Conservation (phyloP, 73 alveolate species). For the Urostyla sp. region DNA sequence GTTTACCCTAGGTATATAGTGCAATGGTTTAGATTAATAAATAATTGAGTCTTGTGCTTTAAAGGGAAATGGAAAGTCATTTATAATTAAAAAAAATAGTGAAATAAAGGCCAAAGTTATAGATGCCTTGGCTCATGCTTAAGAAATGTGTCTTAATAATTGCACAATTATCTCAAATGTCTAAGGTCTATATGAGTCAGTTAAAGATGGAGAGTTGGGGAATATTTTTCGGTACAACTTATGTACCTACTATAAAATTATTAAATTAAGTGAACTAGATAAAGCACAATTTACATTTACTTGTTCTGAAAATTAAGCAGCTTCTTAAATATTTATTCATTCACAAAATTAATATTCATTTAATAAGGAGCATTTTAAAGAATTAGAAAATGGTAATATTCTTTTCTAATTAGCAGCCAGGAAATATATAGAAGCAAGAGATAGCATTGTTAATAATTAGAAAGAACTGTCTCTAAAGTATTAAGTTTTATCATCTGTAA, state of each 20-base stretch:
- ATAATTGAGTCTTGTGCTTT: conserved; percentile 67
- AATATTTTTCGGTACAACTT: conserved; percentile 35
- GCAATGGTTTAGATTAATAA: conserved; percentile 68
- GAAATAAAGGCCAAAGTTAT: conserved; percentile 70
- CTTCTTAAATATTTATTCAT: not conserved
- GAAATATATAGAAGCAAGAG: not conserved
- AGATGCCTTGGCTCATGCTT: conserved; percentile 65
- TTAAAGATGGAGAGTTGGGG: conserved; percentile 7
- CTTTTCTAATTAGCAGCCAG: conserved; percentile 31
- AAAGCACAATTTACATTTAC: not conserved
- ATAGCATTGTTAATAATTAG: not conserved
- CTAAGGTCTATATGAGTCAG: not conserved
- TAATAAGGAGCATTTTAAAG: not conserved
- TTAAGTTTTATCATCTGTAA: not conserved
- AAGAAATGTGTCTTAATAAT: not conserved
- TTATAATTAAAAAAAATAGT: conserved; percentile 64
- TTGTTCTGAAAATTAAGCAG: not conserved
- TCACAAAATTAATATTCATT: too few species aligned
- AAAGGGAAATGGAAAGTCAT: conserved; percentile 81
- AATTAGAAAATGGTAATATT: not conserved
- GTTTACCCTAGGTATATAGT: too few species aligned
- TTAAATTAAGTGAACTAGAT: not conserved
- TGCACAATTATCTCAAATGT: not conserved
- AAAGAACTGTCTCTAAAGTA: conserved; percentile 11
- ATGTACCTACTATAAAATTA: not conserved